Conservation (phyloP, 805 yeast species). For the Suhomyces kilbournensis region DNA sequence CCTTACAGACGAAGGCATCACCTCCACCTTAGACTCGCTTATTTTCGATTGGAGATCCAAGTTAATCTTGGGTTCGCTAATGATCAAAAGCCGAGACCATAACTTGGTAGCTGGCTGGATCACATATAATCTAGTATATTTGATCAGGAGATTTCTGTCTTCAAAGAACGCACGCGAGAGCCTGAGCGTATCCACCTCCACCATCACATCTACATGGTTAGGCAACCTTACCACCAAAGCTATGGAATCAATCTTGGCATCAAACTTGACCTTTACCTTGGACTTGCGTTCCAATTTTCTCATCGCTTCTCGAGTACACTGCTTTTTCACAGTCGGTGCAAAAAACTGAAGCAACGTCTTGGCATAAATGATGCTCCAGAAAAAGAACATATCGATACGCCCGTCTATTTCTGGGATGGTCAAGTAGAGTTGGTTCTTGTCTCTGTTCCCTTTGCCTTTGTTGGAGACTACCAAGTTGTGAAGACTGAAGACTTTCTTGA, state of each 20-base stretch:
- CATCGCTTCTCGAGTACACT: constrained; percentile 26
- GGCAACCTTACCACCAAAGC: constrained; percentile 46
- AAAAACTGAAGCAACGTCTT: constrained; percentile 29
- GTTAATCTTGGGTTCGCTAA: constrained; percentile 24
- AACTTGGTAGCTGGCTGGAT: constrained; percentile 46
- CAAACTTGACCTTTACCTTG: constrained; percentile 26
- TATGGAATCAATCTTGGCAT: constrained; percentile 29
- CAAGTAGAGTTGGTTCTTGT: constrained; percentile 25
- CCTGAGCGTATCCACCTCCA: constrained; percentile 40
- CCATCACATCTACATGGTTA: constrained; percentile 42
- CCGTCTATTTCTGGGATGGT: constrained; percentile 37
- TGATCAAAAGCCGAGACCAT: constrained; percentile 41
- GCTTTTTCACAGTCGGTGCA: constrained; percentile 30
- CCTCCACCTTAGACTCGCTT: constrained; percentile 13
- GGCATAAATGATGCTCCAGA: constrained; percentile 43
- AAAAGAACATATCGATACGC: constrained; percentile 36
- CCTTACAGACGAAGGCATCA: constrained; percentile 39
- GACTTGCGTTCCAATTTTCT: constrained; percentile 13
- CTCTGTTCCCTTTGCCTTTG: constrained; percentile 14
- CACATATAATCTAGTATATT: constrained; percentile 44
- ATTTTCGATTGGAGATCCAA: constrained; percentile 9
- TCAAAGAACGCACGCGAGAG: constrained; percentile 20
- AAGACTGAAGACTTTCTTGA: constrained; percentile 32
- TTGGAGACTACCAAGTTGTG: constrained; percentile 27
- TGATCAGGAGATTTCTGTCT: constrained; percentile 29